Base-by-base conservation (phyloP, 2,329 filamentous ascomycete genomes). In the Paracorniculantispora psalliotae region DNA sequence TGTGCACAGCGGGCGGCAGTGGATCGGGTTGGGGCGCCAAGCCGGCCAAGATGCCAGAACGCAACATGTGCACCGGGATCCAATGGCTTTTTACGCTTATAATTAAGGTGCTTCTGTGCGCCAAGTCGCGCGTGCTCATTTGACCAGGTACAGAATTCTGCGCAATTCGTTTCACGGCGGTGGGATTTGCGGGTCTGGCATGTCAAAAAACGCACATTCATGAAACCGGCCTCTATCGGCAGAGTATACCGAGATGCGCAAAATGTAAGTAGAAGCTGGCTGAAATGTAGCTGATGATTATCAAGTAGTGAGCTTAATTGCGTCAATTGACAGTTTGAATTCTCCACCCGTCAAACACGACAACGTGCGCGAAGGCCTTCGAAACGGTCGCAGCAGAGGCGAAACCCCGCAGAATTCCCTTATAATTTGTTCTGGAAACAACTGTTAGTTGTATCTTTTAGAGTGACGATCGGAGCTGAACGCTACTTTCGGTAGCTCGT, bases 151-250 rank as follows among this genome's bases (percentile, higher is more conserved):
- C 41, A 28, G 17, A 56, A 48, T 28, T 23, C 9, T 47, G 43
- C 30, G 53, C 53, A 56, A 26, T 13, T 25, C 19, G 52, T 55
- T 55, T 55, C 52, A 55, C n/a, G 19, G 43, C 23, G 28, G 44
- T 48, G 53, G 52, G 30, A 43, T 43, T 35, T 55, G 52, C 51
- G 53, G 53, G 53, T 48, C 53, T 13, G 19, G 30, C 9, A 17
- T 26, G 26, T 19, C 13, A n/a, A 55, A 30, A 21, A n/a, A 35
- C 35, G 25, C 2, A 39, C 28, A 15, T 46, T 46, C 41, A 35
- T 25, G 52, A 28, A 19, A n/a, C 28, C 28, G 26, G 51, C 26
- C 26, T 44, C 26, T 19, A 19, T 46, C 51, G n/a, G 51, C 43
- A 43, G 23, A 26, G 12, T 21, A 6, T 33, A 8, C 51, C 25